Evolutionary conservation across 2,329 filamentous ascomycete species (phyloP).

Genomic region (Botrytis porri): DNA sequence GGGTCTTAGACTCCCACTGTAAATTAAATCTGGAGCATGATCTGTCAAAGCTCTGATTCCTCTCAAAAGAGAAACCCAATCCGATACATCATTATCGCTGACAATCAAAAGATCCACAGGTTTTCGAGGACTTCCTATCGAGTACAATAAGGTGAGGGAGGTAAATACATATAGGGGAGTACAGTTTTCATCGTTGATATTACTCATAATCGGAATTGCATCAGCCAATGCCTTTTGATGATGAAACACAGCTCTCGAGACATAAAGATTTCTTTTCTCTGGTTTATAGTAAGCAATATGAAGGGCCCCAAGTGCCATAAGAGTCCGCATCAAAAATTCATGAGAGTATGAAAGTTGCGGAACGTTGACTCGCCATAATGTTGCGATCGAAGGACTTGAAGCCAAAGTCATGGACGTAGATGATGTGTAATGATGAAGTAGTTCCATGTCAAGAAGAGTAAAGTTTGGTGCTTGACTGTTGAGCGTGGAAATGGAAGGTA

Average conservation of each 20-base stretch:
- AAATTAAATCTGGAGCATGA: conserved; percentile 31
- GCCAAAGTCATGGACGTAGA: conserved; percentile 49
- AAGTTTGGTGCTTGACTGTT: neutral
- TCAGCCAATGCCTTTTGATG: conserved; percentile 37
- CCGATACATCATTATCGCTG: conserved; percentile 37
- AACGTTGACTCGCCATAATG: conserved; percentile 47
- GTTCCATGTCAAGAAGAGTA: conserved; percentile 46
- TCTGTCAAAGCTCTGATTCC: conserved; percentile 40
- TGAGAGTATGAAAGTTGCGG: conserved; percentile 47
- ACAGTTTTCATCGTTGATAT: conserved; percentile 39
- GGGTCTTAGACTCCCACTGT: conserved; percentile 28
- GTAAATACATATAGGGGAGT: conserved; percentile 43
- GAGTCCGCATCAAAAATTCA: conserved; percentile 48
- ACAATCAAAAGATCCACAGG: conserved; percentile 41
- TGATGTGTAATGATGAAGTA: conserved; percentile 52
- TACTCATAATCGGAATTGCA: conserved; percentile 39
- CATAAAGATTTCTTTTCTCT: conserved; percentile 41
- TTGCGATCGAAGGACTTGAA: conserved; percentile 42
- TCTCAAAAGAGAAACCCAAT: conserved; percentile 42
- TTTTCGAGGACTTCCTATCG: conserved; percentile 40
- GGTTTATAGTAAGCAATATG: conserved; percentile 46
- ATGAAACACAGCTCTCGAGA: conserved; percentile 41
- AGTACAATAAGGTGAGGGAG: conserved; percentile 40
- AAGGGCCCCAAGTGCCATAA: conserved; percentile 49
- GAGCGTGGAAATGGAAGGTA: conserved; percentile 9